A percentile compares a stretch with the other conserved stretches of the same genome.
These are phyloP conservation scores for Aspergillus kassunensis DNA, from an alignment of 495 filamentous ascomycete species.

Conservation along the genomic window DNA sequence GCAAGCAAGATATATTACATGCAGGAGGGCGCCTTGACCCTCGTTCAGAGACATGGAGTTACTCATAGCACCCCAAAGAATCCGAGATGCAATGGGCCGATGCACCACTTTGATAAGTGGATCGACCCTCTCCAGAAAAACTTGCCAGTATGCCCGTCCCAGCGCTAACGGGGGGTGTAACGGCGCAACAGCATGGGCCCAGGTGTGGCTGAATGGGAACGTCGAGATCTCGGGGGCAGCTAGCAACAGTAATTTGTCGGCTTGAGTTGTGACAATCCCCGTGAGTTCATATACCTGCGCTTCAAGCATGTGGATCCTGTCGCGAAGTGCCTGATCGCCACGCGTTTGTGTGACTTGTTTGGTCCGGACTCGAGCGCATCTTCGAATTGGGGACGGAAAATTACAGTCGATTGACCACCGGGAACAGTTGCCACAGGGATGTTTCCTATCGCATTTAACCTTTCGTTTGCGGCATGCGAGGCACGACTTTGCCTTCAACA, in stretches of 20 bases:
- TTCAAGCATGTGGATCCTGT: not conserved
- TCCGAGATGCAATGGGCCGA: not conserved
- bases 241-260: not conserved
- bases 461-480: constrained; percentile 12
- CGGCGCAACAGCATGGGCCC: constrained; percentile 1
- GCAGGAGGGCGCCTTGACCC: constrained; percentile 4
- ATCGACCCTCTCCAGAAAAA: constrained; percentile 7
- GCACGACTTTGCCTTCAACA: constrained; percentile 11
- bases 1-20: constrained; percentile 12
- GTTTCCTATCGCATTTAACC: constrained; percentile 11
- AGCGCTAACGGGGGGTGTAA: not conserved
- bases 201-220: constrained; percentile 3
- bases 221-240: not conserved
- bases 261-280: not conserved
- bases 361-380: constrained; percentile 1
- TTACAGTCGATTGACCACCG: constrained; percentile 11
- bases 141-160: constrained; percentile 6
- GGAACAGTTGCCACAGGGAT: constrained; percentile 11
- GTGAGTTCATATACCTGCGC: not conserved
- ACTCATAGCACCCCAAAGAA: not conserved
- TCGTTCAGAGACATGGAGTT: not conserved
- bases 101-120: constrained; percentile 13
- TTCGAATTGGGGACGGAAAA: constrained; percentile 11
- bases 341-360: not conserved
- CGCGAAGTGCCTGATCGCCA: not conserved